Base-by-base conservation (phyloP, 345 rosid species). In the Kandelia obovata region DNA sequence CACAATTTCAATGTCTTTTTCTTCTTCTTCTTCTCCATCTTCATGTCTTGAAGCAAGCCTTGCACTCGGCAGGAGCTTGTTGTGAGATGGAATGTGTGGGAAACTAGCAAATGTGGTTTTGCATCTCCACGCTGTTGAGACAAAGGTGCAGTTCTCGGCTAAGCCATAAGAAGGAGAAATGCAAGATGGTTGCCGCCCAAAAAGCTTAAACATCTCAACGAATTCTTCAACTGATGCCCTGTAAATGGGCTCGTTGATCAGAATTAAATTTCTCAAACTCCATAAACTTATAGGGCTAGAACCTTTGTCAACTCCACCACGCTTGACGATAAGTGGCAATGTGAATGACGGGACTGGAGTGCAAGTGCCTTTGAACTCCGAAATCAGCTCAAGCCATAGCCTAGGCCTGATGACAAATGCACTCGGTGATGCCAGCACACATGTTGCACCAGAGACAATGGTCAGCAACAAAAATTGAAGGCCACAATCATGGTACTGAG, bases 401-500 rank as follows among this genome's bases (percentile, higher is more conserved):
- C 90, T 71, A 32, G 90, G 88, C 13, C 90, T 72, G 6, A 39
- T 32, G 4, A 84, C 59, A 52, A 86, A 88, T 28, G 79, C 75
- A n/a, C 0, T 23, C 0, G 90, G 86, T 16, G 84, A 80, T 0
- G 88, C 73, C 23, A 86, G 73, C 49, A 86, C 82, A 51, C 81
- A 79, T 16, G 88, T 86, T n/a, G 92, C 88, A 3, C 90, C 92
- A 9, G 81, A 74, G 9, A 86, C 74, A 19, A 83, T 64, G 1
- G 82, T 81, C 60, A 88, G 80, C 21, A 86, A 55, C 79, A 88
- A 68, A 61, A 88, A 88, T 80, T 86, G 80, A 21, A 86, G 85
- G 59, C 90, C 92, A 39, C 90, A 86, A 34, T 85, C 92, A 39
- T 88, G 90, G 78, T 86, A 86, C 71, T 83, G 92, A 35, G 90